These are phyloP conservation scores for Wickerhamomyces strasburgensis DNA, from an alignment of 805 yeast species.

Conservation along the genomic window DNA sequence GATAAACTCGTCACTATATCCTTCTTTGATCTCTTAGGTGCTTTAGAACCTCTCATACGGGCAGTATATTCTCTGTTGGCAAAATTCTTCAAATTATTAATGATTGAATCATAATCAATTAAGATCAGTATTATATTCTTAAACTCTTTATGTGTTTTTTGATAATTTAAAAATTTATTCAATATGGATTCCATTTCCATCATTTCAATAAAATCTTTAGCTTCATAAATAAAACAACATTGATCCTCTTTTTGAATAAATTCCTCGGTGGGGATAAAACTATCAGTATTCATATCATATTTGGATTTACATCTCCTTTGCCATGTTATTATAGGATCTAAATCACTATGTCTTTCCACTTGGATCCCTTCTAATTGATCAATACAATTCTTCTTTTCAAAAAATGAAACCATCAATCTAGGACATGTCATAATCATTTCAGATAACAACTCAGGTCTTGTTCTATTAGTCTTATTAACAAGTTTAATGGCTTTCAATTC, in stretches of 20 bases:
- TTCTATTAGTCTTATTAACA: constrained; percentile 35
- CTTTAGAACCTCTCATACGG: constrained; percentile 25
- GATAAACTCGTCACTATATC: constrained; percentile 4
- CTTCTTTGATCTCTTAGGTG: constrained; percentile 2
- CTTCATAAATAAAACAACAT: constrained; percentile 40
- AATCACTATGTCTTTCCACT: constrained; percentile 19
- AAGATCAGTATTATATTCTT: constrained; percentile 39
- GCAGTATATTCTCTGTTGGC: constrained; percentile 43
- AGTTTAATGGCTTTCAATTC: constrained; percentile 21
- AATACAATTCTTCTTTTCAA: constrained; percentile 27
- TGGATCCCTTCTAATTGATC: constrained; percentile 21
- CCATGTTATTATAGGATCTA: constrained; percentile 37
- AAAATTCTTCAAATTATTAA: constrained; percentile 37
- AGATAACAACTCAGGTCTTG: constrained; percentile 44
- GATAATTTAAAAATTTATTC: constrained; percentile 21
- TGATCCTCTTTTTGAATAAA: constrained; percentile 38
- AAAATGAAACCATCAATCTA: constrained; percentile 19
- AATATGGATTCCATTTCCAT: constrained; percentile 26
- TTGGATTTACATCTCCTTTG: constrained; percentile 42
- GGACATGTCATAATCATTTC: constrained; percentile 48
- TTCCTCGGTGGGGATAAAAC: constrained; percentile 49
- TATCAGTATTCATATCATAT: constrained; percentile 44
- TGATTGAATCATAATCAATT: constrained; percentile 43
- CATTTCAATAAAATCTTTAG: constrained; percentile 37
- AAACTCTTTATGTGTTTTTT: constrained; percentile 17